These are phyloP conservation scores for Patellaria atrata DNA, from an alignment of 495 filamentous ascomycete species.

Conservation along the genomic window DNA sequence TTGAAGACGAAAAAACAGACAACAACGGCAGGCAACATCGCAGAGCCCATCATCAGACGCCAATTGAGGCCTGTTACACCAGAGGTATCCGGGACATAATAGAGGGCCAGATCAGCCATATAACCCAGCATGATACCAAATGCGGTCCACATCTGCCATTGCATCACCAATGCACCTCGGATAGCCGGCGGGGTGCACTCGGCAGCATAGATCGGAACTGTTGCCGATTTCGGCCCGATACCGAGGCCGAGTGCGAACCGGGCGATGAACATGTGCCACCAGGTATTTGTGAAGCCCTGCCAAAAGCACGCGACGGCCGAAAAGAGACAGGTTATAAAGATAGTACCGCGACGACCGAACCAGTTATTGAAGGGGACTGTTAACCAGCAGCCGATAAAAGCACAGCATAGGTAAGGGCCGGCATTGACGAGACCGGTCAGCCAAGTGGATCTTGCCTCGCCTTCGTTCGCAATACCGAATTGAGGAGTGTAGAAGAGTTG, in stretches of 20 bases:
- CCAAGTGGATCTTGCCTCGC: too few species aligned
- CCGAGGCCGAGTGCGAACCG: slow-evolving; percentile 36
- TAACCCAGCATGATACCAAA: slow-evolving; percentile 66
- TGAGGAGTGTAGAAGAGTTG: slow-evolving; percentile 51
- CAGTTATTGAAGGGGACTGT: slow-evolving; percentile 65
- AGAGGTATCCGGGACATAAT: slow-evolving; percentile 40
- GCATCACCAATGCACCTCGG: slow-evolving; percentile 62
- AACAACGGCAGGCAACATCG: slow-evolving; percentile 57
- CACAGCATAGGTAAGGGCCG: slow-evolving; percentile 61
- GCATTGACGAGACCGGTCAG: slow-evolving; percentile 52
- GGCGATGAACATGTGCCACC: slow-evolving; percentile 43
- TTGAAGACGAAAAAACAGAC: slow-evolving; percentile 56
- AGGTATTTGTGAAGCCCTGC: too few species aligned
- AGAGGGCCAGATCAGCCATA: slow-evolving; percentile 58
- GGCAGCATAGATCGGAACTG: slow-evolving; percentile 66
- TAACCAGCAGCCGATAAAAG: slow-evolving; percentile 68
- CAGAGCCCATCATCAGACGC: slow-evolving; percentile 73
- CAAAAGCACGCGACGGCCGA: slow-evolving; percentile 59
- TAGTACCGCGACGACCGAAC: slow-evolving; percentile 70
- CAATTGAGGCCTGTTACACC: slow-evolving; percentile 59
- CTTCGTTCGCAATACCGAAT: slow-evolving; percentile 47
- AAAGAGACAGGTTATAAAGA: slow-evolving; percentile 61
- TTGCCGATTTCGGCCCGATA: slow-evolving; percentile 69
- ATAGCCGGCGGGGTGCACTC: slow-evolving; percentile 59
- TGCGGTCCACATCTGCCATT: slow-evolving; percentile 66